Conservation (phyloP, 2,329 filamentous ascomycete genomes). For the Alternaria burnsii region DNA sequence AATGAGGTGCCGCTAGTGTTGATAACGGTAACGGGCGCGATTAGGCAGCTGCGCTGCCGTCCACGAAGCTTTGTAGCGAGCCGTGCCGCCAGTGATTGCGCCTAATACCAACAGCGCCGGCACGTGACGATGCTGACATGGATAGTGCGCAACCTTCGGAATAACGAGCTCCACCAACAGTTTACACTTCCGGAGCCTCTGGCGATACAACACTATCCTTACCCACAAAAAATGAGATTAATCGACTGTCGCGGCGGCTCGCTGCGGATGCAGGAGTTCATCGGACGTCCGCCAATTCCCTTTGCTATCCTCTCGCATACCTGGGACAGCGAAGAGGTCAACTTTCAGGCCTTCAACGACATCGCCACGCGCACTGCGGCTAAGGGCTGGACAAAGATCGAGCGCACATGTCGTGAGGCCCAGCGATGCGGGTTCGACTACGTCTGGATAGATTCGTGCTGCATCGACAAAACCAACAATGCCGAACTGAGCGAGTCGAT, state of each 20-base stretch:
- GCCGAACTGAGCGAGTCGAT: background rate
- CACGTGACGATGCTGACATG: no score
- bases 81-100: no score
- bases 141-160: no score
- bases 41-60: no score
- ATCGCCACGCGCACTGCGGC: background rate
- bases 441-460: background rate
- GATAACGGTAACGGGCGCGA: no score
- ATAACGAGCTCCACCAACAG: no score
- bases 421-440: background rate
- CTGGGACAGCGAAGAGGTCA: background rate
- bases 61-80: no score
- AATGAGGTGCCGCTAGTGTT: no score
- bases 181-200: background rate
- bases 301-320: background rate
- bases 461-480: background rate
- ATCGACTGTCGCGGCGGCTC: background rate
- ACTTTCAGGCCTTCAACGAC: background rate
- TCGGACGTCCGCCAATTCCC: background rate
- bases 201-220: background rate
- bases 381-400: background rate
- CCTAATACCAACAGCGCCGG: no score
- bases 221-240: background rate
- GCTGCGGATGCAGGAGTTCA: background rate
- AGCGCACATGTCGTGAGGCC: background rate